Evolutionary conservation across 2,329 filamentous ascomycete species (phyloP).

Genomic region (Dothideomycetes sp.): DNA sequence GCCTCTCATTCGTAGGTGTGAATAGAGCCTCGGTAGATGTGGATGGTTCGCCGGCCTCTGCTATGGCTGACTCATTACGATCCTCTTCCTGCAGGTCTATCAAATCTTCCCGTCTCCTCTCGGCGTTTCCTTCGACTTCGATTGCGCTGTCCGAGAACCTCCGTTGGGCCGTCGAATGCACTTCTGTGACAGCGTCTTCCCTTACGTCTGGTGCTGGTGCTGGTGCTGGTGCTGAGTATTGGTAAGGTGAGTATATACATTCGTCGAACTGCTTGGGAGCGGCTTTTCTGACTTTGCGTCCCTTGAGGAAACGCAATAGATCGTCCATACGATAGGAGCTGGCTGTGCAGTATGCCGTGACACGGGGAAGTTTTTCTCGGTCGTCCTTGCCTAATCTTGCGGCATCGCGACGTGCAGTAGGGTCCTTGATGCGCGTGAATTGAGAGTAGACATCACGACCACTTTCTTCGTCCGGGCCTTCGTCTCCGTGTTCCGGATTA

Average conservation of each 20-base stretch:
- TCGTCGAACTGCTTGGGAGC: conserved; percentile 92
- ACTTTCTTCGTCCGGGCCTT: conserved; percentile 75
- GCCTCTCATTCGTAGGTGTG: conserved; percentile 17
- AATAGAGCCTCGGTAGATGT: conserved; percentile 22
- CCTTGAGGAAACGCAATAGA: conserved; percentile 84
- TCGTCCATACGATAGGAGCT: conserved; percentile 85
- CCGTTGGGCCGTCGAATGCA: conserved; percentile 41
- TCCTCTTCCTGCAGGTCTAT: conserved; percentile 23
- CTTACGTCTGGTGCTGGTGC: too few species aligned
- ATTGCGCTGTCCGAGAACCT: conserved; percentile 66
- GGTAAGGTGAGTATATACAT: conserved; percentile 93
- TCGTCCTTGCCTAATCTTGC: conserved; percentile 90
- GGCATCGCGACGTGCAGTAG: conserved; percentile 82
- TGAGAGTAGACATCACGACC: conserved; percentile 95
- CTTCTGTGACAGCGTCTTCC: conserved; percentile 22
- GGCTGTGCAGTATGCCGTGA: conserved; percentile 94
- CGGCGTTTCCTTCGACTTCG: conserved; percentile 49
- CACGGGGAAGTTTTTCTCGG: conserved; percentile 72
- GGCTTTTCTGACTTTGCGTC: conserved; percentile 67
- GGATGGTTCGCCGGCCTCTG: conserved; percentile 14
- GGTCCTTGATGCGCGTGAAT: conserved; percentile 95
- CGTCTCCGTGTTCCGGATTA: conserved; percentile 73
- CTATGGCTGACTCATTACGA: conserved; percentile 7
- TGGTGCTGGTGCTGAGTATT: conserved; percentile 49
- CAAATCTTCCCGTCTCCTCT: conserved; percentile 28